Base-by-base conservation (phyloP, 805 yeast species). In the Kodamaea hsintzibuensis region DNA sequence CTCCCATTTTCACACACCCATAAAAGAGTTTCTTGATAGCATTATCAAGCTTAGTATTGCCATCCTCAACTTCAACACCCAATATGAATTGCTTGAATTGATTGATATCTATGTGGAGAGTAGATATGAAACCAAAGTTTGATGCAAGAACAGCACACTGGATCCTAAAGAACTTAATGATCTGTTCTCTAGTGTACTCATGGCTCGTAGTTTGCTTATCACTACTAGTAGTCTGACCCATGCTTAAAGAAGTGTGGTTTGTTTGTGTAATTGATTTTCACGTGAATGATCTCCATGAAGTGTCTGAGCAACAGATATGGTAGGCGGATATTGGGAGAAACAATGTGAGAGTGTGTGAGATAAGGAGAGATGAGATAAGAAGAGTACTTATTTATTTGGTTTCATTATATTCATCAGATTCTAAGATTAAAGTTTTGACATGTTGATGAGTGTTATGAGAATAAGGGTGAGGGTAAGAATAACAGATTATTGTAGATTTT, bases 31-130 rank as follows among this genome's bases (percentile, higher is more conserved):
- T 50, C 47, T 4, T 44, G 9, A 30, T 45, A 10, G 39, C 50
- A 12, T 14, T 35, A 13, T 44, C 40, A 5, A 40, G 22, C 8
- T 35, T 30, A 22, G 42, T 47, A 16, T 43, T 37, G 6, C 60
- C 55, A 17, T 9, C 46, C 12, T 35, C 42, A 16, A 14, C 3
- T 5, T 43, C 37, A n/a, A 16, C 14, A 16, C 50, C 42, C 0
- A 60, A 43, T 12, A 70, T 60, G 25, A 70, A 51, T 16, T 48
- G 59, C 8, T 64, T 59, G 18, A 70, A 53, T 35, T 69, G 71
- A 13, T n/a, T 14, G 8, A 39, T 3, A 27, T 33, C 58, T 47
- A 7, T 57, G 52, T 3, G 67, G 57, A 17, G 63, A 48, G 9
- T 62, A 39, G 57, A 43, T 12, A 61, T 56, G 19, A 67, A 54